These are phyloP conservation scores for Coemansia sp. DNA, from an alignment of 192 early-diverging fungal species.

Conservation along the genomic window DNA sequence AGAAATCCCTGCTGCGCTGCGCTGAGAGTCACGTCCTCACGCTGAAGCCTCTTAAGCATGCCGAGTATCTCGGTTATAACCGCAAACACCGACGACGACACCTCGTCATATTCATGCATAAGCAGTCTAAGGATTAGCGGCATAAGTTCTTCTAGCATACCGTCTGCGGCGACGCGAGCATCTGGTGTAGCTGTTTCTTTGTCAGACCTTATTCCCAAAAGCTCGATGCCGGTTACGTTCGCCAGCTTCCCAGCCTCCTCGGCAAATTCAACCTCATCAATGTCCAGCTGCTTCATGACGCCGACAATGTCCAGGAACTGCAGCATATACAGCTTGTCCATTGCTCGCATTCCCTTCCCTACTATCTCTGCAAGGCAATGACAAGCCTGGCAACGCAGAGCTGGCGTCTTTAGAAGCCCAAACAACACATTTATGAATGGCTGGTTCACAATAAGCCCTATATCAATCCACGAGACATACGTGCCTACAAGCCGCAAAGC, in stretches of 20 bases:
- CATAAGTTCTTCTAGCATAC: conserved; percentile 72
- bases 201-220: conserved; percentile 44
- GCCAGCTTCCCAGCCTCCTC: conserved; percentile 45
- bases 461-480: conserved; percentile 97
- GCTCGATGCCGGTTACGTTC: conserved; percentile 45
- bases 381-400: conserved; percentile 72
- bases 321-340: conserved; percentile 87
- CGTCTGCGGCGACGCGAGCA: conserved; percentile 54
- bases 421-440: conserved; percentile 75
- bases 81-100: conserved; percentile 71
- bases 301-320: conserved; percentile 61
- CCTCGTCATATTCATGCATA: conserved; percentile 82
- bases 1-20: conserved; percentile 30
- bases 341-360: conserved; percentile 88
- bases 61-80: conserved; percentile 71
- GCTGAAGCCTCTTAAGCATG: conserved; percentile 63
- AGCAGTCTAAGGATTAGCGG: conserved; percentile 80
- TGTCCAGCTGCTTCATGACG: conserved; percentile 42
- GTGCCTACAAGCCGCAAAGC: conserved; percentile 75
- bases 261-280: conserved; percentile 43
- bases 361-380: conserved; percentile 86
- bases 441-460: conserved; percentile 85
- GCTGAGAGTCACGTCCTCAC: conserved; percentile 31
- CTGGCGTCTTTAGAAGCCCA: conserved; percentile 63
- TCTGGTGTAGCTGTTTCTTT: conserved; percentile 38